phyloP scores from a whole-genome alignment of 257 asterid genomes.

The Solanum peruvianum region DNA sequence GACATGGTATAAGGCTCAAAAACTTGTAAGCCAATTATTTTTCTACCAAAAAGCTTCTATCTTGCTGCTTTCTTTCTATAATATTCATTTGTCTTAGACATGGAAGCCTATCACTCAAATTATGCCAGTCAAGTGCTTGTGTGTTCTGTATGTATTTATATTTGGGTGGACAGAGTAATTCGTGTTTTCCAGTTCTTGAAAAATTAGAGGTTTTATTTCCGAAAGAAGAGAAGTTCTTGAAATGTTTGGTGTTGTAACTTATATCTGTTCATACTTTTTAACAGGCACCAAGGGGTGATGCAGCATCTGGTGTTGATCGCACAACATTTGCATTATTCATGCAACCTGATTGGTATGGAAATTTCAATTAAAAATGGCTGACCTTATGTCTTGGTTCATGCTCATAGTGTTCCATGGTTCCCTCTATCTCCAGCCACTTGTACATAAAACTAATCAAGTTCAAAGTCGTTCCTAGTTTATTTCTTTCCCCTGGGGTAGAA shows the following conservation, averaged over 20 bases:
- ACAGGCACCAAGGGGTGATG: conserved; percentile 74
- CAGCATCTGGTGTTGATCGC: conserved; percentile 65
- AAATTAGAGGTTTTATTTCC: neutral
- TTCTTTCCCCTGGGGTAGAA: neutral
- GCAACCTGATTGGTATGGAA: conserved; percentile 88
- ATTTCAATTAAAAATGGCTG: neutral
- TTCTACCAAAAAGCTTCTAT: neutral
- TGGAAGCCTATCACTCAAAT: neutral
- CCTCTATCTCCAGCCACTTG: neutral
- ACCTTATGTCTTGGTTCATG: neutral
- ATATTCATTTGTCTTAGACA: neutral
- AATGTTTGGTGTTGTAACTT: neutral
- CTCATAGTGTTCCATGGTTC: neutral
- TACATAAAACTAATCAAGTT: neutral
- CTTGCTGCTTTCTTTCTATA: neutral
- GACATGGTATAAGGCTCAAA: neutral
- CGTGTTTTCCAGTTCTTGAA: neutral
- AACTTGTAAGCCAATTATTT: neutral
- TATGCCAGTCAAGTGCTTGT: neutral
- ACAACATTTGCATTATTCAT: conserved; percentile 85
- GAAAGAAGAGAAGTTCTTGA: neutral
- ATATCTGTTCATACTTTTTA: neutral
- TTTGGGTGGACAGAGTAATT: neutral
- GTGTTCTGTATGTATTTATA: neutral
- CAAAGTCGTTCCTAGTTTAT: neutral